Percentiles rank a stretch among this genome's conserved stretches.
Conservation (phyloP, 1,284 basidiomycete genomes). For the Melanopsichium pennsylvanicum region DNA sequence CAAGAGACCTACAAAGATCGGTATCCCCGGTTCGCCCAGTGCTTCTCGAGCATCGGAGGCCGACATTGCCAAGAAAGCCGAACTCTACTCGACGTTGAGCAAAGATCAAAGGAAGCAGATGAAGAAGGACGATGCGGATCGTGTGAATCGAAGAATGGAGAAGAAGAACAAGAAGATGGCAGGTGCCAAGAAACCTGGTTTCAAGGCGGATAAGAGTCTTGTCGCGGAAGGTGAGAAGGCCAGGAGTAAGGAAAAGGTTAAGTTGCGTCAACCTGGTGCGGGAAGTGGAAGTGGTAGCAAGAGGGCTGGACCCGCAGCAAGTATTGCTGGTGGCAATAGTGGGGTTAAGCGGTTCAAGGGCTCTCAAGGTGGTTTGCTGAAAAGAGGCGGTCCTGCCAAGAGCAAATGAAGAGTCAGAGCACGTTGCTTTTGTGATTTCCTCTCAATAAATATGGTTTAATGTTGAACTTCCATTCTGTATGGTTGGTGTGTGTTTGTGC, state of each 20-base stretch:
- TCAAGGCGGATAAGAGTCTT: conserved; percentile 13
- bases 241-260: conserved; percentile 37
- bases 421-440: too few species aligned
- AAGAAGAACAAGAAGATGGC: conserved; percentile 60
- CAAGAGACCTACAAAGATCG: conserved; percentile 9
- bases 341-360: conserved; percentile 31
- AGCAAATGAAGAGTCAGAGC: conserved; percentile 13
- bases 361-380: neutral
- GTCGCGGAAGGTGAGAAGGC: conserved; percentile 36
- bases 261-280: conserved; percentile 24
- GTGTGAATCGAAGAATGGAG: conserved; percentile 52
- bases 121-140: conserved; percentile 57
- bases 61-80: conserved; percentile 34
- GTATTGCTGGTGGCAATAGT: too few species aligned
- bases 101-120: conserved; percentile 54
- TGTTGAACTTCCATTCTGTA: too few species aligned
- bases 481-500: too few species aligned
- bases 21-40: conserved; percentile 17
- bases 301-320: too few species aligned
- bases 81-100: conserved; percentile 42
- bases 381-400: conserved; percentile 12
- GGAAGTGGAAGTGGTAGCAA: too few species aligned
- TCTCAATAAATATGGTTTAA: neutral
- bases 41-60: neutral
- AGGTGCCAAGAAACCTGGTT: neutral